phyloP scores from a whole-genome alignment of 305 asterid species.

The Striga hermonthica region DNA sequence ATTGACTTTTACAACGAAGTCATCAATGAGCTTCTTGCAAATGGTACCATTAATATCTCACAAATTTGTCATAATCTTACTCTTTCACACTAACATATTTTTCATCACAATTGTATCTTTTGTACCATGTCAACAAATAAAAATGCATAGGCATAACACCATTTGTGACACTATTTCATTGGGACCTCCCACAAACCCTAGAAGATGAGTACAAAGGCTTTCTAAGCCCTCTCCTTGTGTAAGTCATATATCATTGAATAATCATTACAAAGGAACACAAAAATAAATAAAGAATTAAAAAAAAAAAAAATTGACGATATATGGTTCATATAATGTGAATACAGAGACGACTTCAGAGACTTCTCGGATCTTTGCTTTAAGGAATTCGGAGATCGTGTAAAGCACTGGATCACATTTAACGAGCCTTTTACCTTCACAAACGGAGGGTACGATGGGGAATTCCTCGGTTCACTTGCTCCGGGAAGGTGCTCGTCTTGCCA shows the following conservation, averaged over 20 bases:
- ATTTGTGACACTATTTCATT: constrained; percentile 53
- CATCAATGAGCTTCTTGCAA: constrained; percentile 42
- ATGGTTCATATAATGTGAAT: background rate
- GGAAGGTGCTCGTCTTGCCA: constrained; percentile 5
- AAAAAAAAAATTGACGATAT: background rate
- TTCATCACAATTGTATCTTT: too few relatives aligned
- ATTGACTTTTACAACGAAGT: constrained; percentile 46
- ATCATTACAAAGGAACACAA: background rate
- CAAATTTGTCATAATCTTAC: too few relatives aligned
- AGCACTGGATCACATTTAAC: constrained; percentile 5
- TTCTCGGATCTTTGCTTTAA: background rate
- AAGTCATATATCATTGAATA: constrained; percentile 19
- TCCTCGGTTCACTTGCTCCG: background rate
- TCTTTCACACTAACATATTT: too few relatives aligned
- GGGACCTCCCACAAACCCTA: constrained; percentile 64
- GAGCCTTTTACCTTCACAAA: background rate
- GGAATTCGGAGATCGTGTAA: constrained; percentile 8
- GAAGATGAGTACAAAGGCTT: constrained; percentile 58
- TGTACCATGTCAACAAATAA: background rate
- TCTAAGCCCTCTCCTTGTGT: constrained; percentile 45
- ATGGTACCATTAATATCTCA: constrained; percentile 29
- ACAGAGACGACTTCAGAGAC: background rate
- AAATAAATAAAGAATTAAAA: background rate
- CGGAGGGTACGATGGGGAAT: background rate
- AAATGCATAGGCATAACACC: constrained; percentile 46